Evolutionary conservation across 192 early-diverging fungal species (phyloP).

Genomic region (Linnemannia exigua): DNA sequence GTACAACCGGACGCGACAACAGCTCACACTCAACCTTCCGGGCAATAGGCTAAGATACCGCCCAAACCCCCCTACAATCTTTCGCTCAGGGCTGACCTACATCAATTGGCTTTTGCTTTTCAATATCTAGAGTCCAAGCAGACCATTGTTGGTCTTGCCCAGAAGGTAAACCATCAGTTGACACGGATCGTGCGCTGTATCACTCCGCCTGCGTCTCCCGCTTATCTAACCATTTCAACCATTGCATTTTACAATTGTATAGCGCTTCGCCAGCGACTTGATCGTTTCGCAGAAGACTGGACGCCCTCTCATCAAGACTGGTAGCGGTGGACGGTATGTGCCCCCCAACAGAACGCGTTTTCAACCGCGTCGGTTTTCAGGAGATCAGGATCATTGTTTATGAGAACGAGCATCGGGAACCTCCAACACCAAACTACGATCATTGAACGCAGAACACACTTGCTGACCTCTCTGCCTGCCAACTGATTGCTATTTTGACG

Average conservation of each 20-base stretch:
- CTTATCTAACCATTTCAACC: neutral
- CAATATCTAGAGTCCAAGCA: slow-evolving; percentile 46
- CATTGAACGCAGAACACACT: neutral
- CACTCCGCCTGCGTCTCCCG: neutral
- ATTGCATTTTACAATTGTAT: neutral
- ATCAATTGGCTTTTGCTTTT: neutral
- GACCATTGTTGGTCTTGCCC: slow-evolving; percentile 38
- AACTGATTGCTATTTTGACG: neutral
- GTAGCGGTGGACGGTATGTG: slow-evolving; percentile 75
- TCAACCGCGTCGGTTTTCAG: neutral
- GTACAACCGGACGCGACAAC: neutral
- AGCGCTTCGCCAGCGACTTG: slow-evolving; percentile 69
- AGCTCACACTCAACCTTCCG: neutral
- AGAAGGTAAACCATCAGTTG: slow-evolving; percentile 36
- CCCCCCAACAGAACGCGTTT: neutral
- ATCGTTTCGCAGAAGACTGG: slow-evolving; percentile 67
- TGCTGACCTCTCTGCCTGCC: neutral
- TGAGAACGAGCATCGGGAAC: neutral
- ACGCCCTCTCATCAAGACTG: slow-evolving; percentile 72
- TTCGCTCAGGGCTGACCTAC: neutral
- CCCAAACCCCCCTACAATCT: neutral
- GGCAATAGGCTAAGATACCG: neutral
- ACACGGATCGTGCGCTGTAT: neutral
- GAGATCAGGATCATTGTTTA: neutral
- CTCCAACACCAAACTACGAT: neutral